Evolutionary conservation across 2,329 filamentous ascomycete genomes (phyloP).

Genomic region (Helotiales sp.): DNA sequence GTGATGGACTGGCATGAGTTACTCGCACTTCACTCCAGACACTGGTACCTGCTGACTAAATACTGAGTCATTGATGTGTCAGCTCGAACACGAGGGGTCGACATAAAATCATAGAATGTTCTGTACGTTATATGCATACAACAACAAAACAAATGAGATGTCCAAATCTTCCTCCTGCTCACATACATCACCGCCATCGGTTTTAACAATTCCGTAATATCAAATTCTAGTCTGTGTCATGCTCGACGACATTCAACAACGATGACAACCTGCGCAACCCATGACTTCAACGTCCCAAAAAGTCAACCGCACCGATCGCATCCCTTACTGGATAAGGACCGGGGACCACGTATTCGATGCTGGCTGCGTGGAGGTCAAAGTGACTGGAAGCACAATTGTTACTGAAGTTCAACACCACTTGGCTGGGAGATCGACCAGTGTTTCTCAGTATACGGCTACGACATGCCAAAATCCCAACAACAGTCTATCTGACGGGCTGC

Average conservation of each 20-base stretch:
- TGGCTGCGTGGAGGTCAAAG: conserved; percentile 8
- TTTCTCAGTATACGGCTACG: too few species aligned
- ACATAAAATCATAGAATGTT: too few species aligned
- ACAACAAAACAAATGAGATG: too few species aligned
- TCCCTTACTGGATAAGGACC: conserved; percentile 10
- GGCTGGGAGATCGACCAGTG: too few species aligned
- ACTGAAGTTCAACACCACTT: conserved; percentile 11
- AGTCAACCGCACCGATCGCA: conserved; percentile 12
- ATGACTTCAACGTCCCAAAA: not conserved
- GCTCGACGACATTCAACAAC: not conserved
- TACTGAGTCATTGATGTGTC: too few species aligned
- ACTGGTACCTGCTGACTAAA: too few species aligned
- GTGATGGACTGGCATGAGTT: too few species aligned
- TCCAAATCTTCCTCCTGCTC: not conserved
- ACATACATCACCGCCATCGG: not conserved
- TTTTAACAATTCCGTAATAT: not conserved
- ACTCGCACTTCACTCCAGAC: too few species aligned
- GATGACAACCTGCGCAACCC: not conserved
- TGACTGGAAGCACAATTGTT: conserved; percentile 4
- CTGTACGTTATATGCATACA: too few species aligned
- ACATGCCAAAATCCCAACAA: not conserved
- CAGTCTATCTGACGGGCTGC: conserved; percentile 3
- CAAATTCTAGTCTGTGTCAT: not conserved
- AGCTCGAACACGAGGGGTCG: too few species aligned
- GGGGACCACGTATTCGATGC: conserved; percentile 16